Percentiles rank a stretch among this genome's conserved stretches.
phyloP scores from a whole-genome alignment of 306 rosid genomes.

The Trichosanthes cucumerina region DNA sequence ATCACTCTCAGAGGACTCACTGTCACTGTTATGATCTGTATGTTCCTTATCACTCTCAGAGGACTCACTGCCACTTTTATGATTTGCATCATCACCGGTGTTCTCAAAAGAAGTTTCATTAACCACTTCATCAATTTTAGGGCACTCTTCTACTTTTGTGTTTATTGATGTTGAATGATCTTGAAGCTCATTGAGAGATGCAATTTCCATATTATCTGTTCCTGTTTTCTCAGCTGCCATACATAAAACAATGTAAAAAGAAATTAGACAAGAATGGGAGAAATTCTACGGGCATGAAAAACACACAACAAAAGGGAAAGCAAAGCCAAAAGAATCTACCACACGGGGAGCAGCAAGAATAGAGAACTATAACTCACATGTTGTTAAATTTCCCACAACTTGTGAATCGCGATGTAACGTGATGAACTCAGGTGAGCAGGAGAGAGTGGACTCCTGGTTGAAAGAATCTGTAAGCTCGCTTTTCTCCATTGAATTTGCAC shows the following conservation, averaged over 20 bases:
- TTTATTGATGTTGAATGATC: slow-evolving; percentile 15
- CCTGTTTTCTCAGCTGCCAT: slow-evolving; percentile 17
- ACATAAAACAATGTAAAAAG: background rate
- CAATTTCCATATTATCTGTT: slow-evolving; percentile 18
- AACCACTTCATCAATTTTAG: slow-evolving; percentile 16
- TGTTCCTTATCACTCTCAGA: slow-evolving; percentile 17
- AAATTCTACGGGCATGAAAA: background rate
- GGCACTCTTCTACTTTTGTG: slow-evolving; percentile 17
- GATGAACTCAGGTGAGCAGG: slow-evolving; percentile 19
- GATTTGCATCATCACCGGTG: slow-evolving; percentile 12
- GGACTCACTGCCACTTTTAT: slow-evolving; percentile 14
- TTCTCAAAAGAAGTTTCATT: slow-evolving; percentile 20
- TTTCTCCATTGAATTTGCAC: slow-evolving; percentile 20
- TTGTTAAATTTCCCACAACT: slow-evolving; percentile 17
- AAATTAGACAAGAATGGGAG: background rate
- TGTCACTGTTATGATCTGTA: slow-evolving; percentile 11
- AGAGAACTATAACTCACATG: slow-evolving; percentile 23
- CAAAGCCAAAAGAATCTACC: background rate
- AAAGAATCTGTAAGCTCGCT: slow-evolving; percentile 15
- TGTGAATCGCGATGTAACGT: slow-evolving; percentile 10
- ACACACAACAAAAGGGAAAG: background rate
- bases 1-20: slow-evolving; percentile 10
- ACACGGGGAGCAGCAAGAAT: background rate
- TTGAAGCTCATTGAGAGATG: slow-evolving; percentile 15
- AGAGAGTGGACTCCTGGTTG: slow-evolving; percentile 18